Conservation (phyloP, 2,329 filamentous ascomycete species). For the Colletotrichum truncatum region DNA sequence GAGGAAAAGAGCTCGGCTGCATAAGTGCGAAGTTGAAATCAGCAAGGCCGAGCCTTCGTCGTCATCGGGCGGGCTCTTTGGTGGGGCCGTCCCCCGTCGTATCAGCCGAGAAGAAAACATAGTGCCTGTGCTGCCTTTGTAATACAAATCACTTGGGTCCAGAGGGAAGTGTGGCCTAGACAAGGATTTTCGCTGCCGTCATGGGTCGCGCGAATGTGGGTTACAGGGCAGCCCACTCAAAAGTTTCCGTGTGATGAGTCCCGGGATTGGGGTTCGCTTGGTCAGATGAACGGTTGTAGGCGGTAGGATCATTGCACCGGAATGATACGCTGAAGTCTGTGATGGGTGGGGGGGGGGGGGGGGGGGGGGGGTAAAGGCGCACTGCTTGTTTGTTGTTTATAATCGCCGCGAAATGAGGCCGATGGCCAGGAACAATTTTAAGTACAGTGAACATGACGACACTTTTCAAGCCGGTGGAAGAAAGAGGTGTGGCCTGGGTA, state of each 20-base stretch:
- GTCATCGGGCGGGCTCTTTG: constrained; percentile 18
- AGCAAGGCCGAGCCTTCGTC: constrained; percentile 3
- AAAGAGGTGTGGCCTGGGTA: too few relatives aligned
- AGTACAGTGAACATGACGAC: neutral
- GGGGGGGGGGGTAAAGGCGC: neutral
- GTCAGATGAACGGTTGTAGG: constrained; percentile 11
- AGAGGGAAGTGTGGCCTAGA: constrained; percentile 1
- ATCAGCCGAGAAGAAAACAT: constrained; percentile 1
- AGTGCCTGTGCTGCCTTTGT: neutral
- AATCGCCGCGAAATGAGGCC: neutral
- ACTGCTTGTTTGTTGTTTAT: neutral
- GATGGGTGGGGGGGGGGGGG: too few relatives aligned
- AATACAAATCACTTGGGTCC: constrained; percentile 14
- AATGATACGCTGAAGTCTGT: neutral
- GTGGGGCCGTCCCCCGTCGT: constrained; percentile 14
- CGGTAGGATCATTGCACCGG: neutral
- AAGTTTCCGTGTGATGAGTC: constrained; percentile 2
- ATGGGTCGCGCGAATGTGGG: neutral
- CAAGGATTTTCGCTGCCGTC: neutral
- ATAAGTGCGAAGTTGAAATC: constrained; percentile 10
- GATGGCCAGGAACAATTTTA: neutral
- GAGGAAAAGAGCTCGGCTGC: constrained; percentile 4
- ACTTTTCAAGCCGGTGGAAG: neutral
- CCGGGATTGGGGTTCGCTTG: constrained; percentile 17
- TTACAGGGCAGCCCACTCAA: constrained; percentile 10